A percentile compares a stretch with the other conserved stretches of the same genome.
phyloP scores from a whole-genome alignment of 305 asterid genomes.

The Solanum hybrid region DNA sequence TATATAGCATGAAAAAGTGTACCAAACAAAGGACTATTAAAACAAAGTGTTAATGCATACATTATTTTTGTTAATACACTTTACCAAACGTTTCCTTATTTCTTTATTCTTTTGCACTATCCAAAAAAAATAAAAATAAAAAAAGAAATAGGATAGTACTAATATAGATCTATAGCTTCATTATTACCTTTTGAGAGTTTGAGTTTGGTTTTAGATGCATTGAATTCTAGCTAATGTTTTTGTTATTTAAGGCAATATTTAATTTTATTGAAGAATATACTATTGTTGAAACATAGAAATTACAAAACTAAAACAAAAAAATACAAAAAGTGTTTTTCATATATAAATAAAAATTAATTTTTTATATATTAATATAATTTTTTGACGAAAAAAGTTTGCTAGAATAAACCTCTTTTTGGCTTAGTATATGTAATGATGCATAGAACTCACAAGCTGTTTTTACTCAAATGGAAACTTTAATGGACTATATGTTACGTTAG shows the following conservation, averaged over 20 bases:
- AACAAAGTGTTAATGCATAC: too few species aligned
- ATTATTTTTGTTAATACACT: too few species aligned
- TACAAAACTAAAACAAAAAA: too few species aligned
- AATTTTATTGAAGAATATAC: too few species aligned
- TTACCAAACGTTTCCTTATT: not conserved
- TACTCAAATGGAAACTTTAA: not conserved
- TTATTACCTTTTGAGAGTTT: not conserved
- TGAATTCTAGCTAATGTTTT: not conserved
- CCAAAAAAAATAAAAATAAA: not conserved
- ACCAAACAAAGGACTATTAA: too few species aligned
- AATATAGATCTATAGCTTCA: not conserved
- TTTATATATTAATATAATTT: not conserved
- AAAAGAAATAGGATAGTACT: not conserved
- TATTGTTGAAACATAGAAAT: not conserved
- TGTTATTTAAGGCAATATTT: not conserved
- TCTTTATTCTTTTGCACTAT: not conserved
- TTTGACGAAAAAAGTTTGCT: too few species aligned
- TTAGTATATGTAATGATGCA: not conserved
- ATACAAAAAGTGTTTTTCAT: not conserved
- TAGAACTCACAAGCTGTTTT: not conserved
- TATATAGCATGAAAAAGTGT: too few species aligned
- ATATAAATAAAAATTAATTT: not conserved
- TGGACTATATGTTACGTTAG: not conserved
- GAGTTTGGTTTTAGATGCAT: not conserved
- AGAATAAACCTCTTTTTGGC: not conserved